Base-by-base conservation (phyloP, 2,329 filamentous ascomycete species). In the Akanthomyces dipterigenus region DNA sequence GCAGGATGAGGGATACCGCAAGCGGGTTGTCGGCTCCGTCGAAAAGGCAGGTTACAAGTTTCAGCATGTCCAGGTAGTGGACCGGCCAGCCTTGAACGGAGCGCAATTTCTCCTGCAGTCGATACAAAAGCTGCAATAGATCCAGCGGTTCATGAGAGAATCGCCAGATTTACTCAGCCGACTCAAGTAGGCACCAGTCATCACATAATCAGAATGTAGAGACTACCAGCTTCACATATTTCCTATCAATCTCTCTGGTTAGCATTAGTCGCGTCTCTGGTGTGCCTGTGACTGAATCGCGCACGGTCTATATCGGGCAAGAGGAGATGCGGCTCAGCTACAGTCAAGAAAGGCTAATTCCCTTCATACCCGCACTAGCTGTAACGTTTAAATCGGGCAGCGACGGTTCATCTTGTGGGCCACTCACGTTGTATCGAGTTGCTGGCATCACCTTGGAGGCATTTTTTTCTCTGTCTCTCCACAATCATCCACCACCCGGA, bases 1-100 rank as follows among this genome's bases (percentile, higher is more conserved):
- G 66, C 63, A 66, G 42, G 58, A 67, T 36, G 42, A 55, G 9
- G 28, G 22, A 9, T 66, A 66, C 55, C 65, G 55, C 60, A 24
- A 8, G 18, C 28, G 34, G 20, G 36, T 67, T 9, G 18, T 64
- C 9, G 49, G 58, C 8, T 45, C 51, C 5, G 40, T 66, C 20
- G 49, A 64, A 40, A 48, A 42, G 28, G 45, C 58, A 51, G 61
- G 60, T 36, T 64, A 64, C n/a, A 24, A n/a, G 31, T 66, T 66
- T 54, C 60, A 55, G 31, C 62, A 62, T 40, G 45, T 64, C 2
- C 59, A 64, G 38, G 49, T 55, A 18, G 64, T 67, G 22, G 50
- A 51, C 18, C 62, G 65, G 4, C 63, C 66, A 14, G 66, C 64
- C 8, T 20, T 63, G 45, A 49, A 62, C 46, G 66, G 65, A 5